These are phyloP conservation scores for Microglena sp. DNA, from an alignment of 139 green algal species.

Conservation along the genomic window DNA sequence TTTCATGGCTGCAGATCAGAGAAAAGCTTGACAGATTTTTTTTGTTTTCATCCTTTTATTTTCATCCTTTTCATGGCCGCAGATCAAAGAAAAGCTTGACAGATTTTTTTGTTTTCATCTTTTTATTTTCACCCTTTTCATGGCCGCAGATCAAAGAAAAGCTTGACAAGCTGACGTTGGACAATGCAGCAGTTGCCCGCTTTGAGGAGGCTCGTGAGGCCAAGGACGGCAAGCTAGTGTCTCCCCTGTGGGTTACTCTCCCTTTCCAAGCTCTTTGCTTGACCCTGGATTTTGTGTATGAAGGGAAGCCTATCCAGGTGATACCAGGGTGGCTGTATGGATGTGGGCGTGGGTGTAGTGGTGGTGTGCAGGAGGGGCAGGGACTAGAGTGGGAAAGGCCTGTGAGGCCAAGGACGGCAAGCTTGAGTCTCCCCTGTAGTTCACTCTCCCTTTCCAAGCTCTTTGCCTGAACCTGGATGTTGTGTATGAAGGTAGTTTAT, in stretches of 20 bases:
- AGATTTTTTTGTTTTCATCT: too few species aligned
- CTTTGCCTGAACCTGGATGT: neutral
- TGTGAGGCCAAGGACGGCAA: neutral
- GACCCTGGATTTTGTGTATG: slow-evolving; percentile 69
- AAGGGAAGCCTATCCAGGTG: slow-evolving; percentile 39
- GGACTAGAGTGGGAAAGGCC: neutral
- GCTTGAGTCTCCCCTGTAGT: too few species aligned
- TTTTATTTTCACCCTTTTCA: too few species aligned
- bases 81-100: too few species aligned
- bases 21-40: too few species aligned
- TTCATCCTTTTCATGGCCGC: too few species aligned
- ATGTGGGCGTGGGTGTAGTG: neutral
- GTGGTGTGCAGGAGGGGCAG: neutral
- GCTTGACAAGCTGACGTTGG: slow-evolving; percentile 54
- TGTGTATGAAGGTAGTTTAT: neutral
- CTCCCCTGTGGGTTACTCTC: slow-evolving; percentile 19
- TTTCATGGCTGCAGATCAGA: too few species aligned
- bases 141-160: slow-evolving; percentile 35
- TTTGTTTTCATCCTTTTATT: too few species aligned
- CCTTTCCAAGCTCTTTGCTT: slow-evolving; percentile 68
- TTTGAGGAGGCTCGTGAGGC: slow-evolving; percentile 44
- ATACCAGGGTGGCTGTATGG: neutral
- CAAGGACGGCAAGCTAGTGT: slow-evolving; percentile 9
- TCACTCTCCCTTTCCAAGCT: too few species aligned
- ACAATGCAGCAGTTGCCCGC: slow-evolving; percentile 50